Evolutionary conservation across 768 basidiomycete genomes (phyloP).

Genomic region (Coprinopsis cinerea): DNA sequence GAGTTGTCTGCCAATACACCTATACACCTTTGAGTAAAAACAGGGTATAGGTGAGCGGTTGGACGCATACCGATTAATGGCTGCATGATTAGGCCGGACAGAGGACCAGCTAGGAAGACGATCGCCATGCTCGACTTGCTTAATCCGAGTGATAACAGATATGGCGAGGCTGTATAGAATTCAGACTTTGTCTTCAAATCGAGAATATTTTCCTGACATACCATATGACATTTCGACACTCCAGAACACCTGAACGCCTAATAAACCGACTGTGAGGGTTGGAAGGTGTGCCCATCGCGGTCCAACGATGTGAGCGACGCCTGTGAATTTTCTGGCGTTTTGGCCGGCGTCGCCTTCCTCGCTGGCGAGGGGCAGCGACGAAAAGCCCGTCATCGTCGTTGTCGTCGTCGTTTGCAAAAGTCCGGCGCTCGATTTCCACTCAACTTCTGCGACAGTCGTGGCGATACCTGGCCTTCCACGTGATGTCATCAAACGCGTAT

Average conservation of each 20-base stretch:
- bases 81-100: constrained; percentile 87
- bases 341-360: constrained; percentile 31
- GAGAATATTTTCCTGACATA: constrained; percentile 14
- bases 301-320: constrained; percentile 56
- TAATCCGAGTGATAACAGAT: constrained; percentile 82
- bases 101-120: constrained; percentile 88
- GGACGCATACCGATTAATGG: constrained; percentile 65
- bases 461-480: neutral
- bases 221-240: constrained; percentile 94
- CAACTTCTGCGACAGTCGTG: neutral
- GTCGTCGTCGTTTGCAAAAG: neutral
- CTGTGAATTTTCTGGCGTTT: constrained; percentile 33
- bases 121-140: constrained; percentile 83
- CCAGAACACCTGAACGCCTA: constrained; percentile 90
- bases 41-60: neutral
- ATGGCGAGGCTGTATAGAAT: constrained; percentile 57
- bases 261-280: constrained; percentile 66
- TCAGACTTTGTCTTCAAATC: neutral
- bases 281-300: constrained; percentile 66
- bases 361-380: constrained; percentile 38
- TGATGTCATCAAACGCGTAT: neutral
- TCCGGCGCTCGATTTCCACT: too few species aligned
- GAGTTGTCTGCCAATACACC: constrained; percentile 77
- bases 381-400: constrained; percentile 44
- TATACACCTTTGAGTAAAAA: constrained; percentile 21